These are phyloP conservation scores for Quillaja saponaria DNA, from an alignment of 306 rosid genomes.

Conservation along the genomic window DNA sequence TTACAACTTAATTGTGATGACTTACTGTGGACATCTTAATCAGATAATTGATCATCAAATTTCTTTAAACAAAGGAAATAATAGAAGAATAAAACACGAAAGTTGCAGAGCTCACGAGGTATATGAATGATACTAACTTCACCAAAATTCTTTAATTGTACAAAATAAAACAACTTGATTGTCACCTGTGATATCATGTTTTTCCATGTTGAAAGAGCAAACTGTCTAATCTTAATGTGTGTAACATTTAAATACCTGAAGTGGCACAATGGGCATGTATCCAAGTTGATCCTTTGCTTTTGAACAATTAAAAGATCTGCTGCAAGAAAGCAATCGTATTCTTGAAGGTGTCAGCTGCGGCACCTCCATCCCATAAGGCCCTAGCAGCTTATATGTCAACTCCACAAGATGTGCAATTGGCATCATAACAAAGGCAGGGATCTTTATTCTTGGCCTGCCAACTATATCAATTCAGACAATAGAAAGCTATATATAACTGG, in stretches of 20 bases:
- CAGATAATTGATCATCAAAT: constrained; percentile 7
- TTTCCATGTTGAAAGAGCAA: constrained; percentile 9
- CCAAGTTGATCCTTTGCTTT: constrained; percentile 85
- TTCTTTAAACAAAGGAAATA: constrained; percentile 25
- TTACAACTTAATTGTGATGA: constrained; percentile 14
- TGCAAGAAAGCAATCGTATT: constrained; percentile 80
- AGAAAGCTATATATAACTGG: constrained; percentile 13
- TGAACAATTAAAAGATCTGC: constrained; percentile 79
- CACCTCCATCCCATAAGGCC: constrained; percentile 94
- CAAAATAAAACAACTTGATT: neutral
- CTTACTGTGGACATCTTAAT: constrained; percentile 13
- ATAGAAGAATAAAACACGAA: neutral
- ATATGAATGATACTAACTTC: constrained; percentile 18
- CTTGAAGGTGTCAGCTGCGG: constrained; percentile 98
- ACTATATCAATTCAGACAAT: constrained; percentile 41
- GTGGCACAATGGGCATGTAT: constrained; percentile 74
- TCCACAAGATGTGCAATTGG: constrained; percentile 91
- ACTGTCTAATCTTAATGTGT: constrained; percentile 9
- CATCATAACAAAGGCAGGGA: constrained; percentile 76
- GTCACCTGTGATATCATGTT: constrained; percentile 14
- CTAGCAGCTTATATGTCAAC: constrained; percentile 69
- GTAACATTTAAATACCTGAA: constrained; percentile 58
- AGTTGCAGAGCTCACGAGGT: constrained; percentile 1
- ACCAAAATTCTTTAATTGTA: constrained; percentile 11
- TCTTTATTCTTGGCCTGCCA: constrained; percentile 88